Evolutionary conservation across 1,139 yeast species (phyloP).

Genomic region (Debaryomyces nepalensis): DNA sequence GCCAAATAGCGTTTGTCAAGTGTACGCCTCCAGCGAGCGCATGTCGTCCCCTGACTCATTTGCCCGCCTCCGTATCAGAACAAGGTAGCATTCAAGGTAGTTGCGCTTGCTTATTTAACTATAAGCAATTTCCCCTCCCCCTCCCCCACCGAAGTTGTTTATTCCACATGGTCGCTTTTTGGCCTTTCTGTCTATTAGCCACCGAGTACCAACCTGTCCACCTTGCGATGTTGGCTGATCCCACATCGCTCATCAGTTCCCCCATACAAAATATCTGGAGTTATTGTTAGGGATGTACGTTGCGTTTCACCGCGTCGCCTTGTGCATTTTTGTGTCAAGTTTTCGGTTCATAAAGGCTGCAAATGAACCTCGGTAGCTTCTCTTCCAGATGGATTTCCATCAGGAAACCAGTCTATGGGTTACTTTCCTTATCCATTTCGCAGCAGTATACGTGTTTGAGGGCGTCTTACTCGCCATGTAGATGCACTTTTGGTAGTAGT

Average conservation of each 20-base stretch:
- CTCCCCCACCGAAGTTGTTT: background rate
- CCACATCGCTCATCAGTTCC: background rate
- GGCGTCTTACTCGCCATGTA: too few relatives aligned
- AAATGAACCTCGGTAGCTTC: conserved; percentile 3
- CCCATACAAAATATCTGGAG: conserved; percentile 1
- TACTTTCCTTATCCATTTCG: too few relatives aligned
- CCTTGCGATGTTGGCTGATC: background rate
- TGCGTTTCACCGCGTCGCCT: conserved; percentile 3
- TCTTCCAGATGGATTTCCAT: too few relatives aligned
- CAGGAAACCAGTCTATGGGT: too few relatives aligned
- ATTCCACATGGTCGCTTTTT: too few relatives aligned
- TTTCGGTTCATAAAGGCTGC: conserved; percentile 2
- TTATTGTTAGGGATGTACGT: background rate
- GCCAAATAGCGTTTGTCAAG: background rate
- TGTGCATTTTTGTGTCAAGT: conserved; percentile 1
- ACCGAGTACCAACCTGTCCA: too few relatives aligned
- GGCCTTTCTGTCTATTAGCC: too few relatives aligned
- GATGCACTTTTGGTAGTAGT: too few relatives aligned
- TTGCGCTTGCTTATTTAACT: background rate
- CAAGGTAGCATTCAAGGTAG: background rate
- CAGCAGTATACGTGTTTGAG: too few relatives aligned
- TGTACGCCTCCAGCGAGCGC: background rate
- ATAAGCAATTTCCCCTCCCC: background rate
- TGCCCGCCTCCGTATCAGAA: background rate
- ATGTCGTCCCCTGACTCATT: background rate